A percentile compares a stretch with the other conserved stretches of the same genome.
These are phyloP conservation scores for Lumnitzera racemosa DNA, from an alignment of 345 rosid genomes.

Conservation along the genomic window DNA sequence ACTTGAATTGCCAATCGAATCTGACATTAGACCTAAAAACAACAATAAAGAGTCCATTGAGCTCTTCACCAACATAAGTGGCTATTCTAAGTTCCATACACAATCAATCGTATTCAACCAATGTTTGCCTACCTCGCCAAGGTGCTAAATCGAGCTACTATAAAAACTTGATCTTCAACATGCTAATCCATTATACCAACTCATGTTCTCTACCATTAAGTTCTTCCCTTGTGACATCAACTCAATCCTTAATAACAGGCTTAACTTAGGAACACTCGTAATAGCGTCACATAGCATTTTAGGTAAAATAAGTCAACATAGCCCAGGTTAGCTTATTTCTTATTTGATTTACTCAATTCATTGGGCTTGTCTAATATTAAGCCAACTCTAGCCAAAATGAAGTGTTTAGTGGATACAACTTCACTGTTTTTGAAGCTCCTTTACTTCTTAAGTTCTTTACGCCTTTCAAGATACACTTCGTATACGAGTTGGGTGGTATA, in stretches of 20 bases:
- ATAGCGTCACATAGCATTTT: slow-evolving; percentile 52
- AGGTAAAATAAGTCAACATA: slow-evolving; percentile 18
- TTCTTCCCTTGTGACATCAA: slow-evolving; percentile 91
- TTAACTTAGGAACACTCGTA: slow-evolving; percentile 66
- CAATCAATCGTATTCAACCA: slow-evolving; percentile 76
- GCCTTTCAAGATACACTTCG: too few species aligned
- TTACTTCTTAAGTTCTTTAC: too few species aligned
- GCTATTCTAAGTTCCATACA: slow-evolving; percentile 85
- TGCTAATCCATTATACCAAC: slow-evolving; percentile 69
- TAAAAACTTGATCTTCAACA: slow-evolving; percentile 37
- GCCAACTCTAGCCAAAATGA: too few species aligned
- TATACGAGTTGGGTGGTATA: too few species aligned
- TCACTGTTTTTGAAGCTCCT: too few species aligned
- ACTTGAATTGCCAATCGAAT: too few species aligned
- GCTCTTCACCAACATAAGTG: slow-evolving; percentile 82
- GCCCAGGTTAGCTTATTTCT: slow-evolving; percentile 11
- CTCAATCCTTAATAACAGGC: slow-evolving; percentile 67
- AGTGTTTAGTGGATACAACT: too few species aligned
- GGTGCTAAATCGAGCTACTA: slow-evolving; percentile 44
- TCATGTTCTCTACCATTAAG: slow-evolving; percentile 76
- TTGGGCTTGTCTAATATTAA: too few species aligned
- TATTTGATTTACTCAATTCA: too few species aligned
- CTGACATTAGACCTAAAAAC: slow-evolving; percentile 17
- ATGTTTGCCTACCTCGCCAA: slow-evolving; percentile 67
- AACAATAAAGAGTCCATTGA: slow-evolving; percentile 80